Evolutionary conservation across 345 rosid species (phyloP), one percentile per base, ranked within the genome.

Genomic region (Melaleuca alternifolia): DNA sequence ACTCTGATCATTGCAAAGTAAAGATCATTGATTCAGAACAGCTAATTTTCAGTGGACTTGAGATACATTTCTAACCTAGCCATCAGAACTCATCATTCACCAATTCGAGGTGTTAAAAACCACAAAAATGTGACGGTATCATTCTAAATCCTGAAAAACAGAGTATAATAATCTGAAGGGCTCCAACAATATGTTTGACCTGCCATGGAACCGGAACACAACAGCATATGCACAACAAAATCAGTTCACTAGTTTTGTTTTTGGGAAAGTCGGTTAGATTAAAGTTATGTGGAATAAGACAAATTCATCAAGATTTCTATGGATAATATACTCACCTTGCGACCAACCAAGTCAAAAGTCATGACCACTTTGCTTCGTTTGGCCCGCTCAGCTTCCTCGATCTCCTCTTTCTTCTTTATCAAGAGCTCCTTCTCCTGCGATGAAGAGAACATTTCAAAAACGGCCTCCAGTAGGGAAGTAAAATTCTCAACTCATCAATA

Each of bases 331-430:
- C 48, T 50, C 89, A 94, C 99, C 99, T 97, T 97, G 83, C 98
- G 98, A 52, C 99, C 98, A 71, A 97, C 92, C 93, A 97, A 92
- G 91, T 97, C 99, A 90, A 97, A 97, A 51, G 97, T 94, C 89
- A 97, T 93, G 84, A 96, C 91, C 84, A 95, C 97, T 96, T 92
- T 97, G 90, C 85, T 94, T 88, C 92, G 90, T 86, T 97, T 91
- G 57, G 91, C 96, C 71, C 33, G 88, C 87, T 97, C 97, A 88
- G 97, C 96, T 92, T 93, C 97, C 87, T 94, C 98, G 83, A 94
- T 91, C 91, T 90, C 96, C 88, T 93, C 94, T 33, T 91, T 93
- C 89, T 95, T 96, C 95, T 95, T 97, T 90, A 85, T 94, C 76
- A 96, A 62, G 61, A 97, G 97, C 87, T 95, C 95, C 92, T 94